Percentiles rank a stretch among this genome's conserved stretches.
Evolutionary conservation across 768 basidiomycete genomes (phyloP).

Genomic region (Mycena alexandri): DNA sequence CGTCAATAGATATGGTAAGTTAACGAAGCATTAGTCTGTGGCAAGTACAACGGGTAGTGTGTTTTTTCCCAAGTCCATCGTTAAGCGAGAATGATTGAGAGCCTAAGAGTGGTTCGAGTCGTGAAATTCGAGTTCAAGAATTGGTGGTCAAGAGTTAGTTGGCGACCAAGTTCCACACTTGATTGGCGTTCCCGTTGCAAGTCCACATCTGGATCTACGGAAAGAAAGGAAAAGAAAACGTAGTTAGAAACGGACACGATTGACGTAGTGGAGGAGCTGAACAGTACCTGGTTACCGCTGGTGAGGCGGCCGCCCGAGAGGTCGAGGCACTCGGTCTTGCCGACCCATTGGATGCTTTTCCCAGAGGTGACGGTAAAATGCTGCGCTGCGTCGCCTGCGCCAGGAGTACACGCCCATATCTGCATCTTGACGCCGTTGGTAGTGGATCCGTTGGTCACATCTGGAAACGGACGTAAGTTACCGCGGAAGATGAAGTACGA

Average conservation of each 20-base stretch:
- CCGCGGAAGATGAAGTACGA: no score
- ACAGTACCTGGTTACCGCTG: conserved; percentile 33
- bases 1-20: no score
- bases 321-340: conserved; percentile 40
- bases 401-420: conserved; percentile 39
- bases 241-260: no score
- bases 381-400: conserved; percentile 32
- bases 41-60: no score
- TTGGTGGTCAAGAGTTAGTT: no score
- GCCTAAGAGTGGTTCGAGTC: no score
- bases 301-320: conserved; percentile 36
- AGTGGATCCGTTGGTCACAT: conserved; percentile 39
- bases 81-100: no score
- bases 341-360: conserved; percentile 33
- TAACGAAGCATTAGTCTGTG: no score
- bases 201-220: conserved; percentile 22
- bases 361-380: conserved; percentile 25
- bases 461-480: not conserved
- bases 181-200: conserved; percentile 39
- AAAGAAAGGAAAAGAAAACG: not conserved
- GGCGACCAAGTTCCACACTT: conserved; percentile 41
- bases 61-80: no score
- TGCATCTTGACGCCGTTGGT: conserved; percentile 42
- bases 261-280: not conserved
- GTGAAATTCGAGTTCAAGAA: not conserved